Base-by-base conservation (phyloP, 2,329 filamentous ascomycete species). In the Sclerotinia subarctica region DNA sequence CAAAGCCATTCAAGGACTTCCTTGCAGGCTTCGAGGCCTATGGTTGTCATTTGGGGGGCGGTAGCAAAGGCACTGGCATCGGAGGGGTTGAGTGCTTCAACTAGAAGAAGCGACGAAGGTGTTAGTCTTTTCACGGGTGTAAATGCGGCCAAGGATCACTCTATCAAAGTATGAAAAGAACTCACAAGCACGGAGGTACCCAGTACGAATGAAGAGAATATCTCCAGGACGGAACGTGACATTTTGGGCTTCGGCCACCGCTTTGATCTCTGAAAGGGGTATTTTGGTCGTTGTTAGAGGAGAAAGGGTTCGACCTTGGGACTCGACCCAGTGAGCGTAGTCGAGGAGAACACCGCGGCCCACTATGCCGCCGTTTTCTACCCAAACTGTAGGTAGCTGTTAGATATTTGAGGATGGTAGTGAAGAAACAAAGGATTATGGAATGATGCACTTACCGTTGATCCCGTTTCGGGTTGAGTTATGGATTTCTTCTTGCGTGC, bases 301-400 rank as follows among this genome's bases (percentile, higher is more conserved):
- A 68, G 89, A 82, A 49, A 86, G 86, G 59, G 81, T 73, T 65
- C 89, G 84, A 46, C 82, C 83, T 57, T 87, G 82, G 49, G 79
- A 78, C 24, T 81, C 80, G 2, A 88, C 87, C 83, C 88, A 92
- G 13, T 58, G 38, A 21, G 66, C 64, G 66, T 83, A 87, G 74
- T 88, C 86, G 0, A 86, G 75, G 0, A 86, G 76, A 2, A 86
- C 78, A 26, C 83, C 83, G 0, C 84, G 80, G 3, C 83, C 83
- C 2, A 81, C 81, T 8, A 86, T 79, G 47, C 82, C 82, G 44
- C 82, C 82, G 15, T 77, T 72, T 46, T 79, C 74, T n/a, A 73
- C 72, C 78, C 79, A 80, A 59, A 78, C 72, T 81, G 42, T 0
- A 46, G 42, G 26, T n/a, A 17, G 46, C 47, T 29, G 49, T 66